A percentile compares a stretch with the other conserved stretches of the same genome.
These are phyloP conservation scores for Centrapalus pauciflorus DNA, from an alignment of 129 eudicot genomes.

Conservation along the genomic window DNA sequence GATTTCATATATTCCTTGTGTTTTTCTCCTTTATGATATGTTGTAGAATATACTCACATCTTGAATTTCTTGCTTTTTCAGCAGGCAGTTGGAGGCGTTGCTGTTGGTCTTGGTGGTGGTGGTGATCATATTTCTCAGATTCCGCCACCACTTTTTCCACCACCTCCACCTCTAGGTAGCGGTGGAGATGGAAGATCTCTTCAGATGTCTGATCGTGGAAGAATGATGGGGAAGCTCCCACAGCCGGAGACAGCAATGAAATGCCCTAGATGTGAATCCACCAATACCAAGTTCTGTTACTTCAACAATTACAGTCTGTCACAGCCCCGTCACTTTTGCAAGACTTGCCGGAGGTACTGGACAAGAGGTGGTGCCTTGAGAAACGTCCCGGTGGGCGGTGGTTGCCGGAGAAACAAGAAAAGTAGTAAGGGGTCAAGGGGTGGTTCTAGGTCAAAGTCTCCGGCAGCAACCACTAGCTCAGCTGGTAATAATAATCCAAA, in stretches of 20 bases:
- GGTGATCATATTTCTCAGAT: conserved; percentile 26
- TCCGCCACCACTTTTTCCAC: conserved; percentile 23
- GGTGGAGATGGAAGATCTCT: conserved; percentile 19
- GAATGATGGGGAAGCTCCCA: conserved; percentile 28
- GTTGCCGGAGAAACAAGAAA: conserved; percentile 48
- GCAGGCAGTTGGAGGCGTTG: conserved; percentile 33
- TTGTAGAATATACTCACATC: conserved; percentile 32
- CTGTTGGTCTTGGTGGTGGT: conserved; percentile 19
- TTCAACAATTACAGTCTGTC: conserved; percentile 39
- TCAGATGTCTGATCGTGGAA: conserved; percentile 31
- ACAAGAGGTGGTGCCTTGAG: conserved; percentile 37
- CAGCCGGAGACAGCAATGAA: conserved; percentile 32
- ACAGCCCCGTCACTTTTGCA: conserved; percentile 40
- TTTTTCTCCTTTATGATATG: conserved; percentile 18
- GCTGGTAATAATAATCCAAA: conserved; percentile 20
- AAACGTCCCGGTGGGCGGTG: conserved; percentile 45
- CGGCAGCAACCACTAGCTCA: conserved; percentile 24
- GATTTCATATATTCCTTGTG: conserved; percentile 23
- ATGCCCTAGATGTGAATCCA: conserved; percentile 42
- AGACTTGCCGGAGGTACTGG: conserved; percentile 34
- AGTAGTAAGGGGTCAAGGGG: conserved; percentile 27
- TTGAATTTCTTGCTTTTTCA: conserved; percentile 21
- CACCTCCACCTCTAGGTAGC: conserved; percentile 10
- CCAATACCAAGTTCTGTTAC: conserved; percentile 48
- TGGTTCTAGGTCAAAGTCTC: conserved; percentile 32